Evolutionary conservation across 352 stramenopile genomes (phyloP), one percentile per base, ranked within the genome.

Genomic region (Phytophthora europaea): DNA sequence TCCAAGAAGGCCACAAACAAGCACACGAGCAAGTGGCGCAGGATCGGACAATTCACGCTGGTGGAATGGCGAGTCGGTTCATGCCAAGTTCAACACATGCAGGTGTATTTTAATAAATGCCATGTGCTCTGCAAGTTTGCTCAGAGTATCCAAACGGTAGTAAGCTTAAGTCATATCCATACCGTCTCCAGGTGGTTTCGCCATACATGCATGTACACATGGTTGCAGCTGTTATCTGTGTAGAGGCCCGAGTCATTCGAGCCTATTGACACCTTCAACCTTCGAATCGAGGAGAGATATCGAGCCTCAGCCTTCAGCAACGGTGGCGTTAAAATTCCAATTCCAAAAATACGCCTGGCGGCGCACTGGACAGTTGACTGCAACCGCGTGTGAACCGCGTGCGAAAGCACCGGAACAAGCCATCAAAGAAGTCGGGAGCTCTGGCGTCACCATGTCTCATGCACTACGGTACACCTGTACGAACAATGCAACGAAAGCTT

Each of bases 401-500:
- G 38, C 7, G 43, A 50, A 50, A 50, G 43, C 43, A 50, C 43
- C 43, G 43, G 43, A 50, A 23, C 43, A 50, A 50, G 18, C 40
- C 16, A 48, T 26, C 23, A 26, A 26, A 26, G 40, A 20, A 48
- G 20, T 20, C 40, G 12, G 40, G 40, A 48, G 16, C 40, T 18
- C 15, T 16, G 36, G 12, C 16, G 3, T 22, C n/a, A 26, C 45
- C 18, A 15, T 54, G 48, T 54, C 48, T 54, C 48, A 54, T 54
- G 48, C 48, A 50, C 18, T n/a, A 20, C 15, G 1, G 36, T 43
- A 15, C 36, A 50, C 18, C 6, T 18, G n/a, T 13, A 43, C 36
- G 36, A 45, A 31, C 48, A 54, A 54, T 18, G 48, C 48, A 31
- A 54, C 48, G 48, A 50, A 54, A 54, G n/a, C 22, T 31, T 54